Evolutionary conservation across 2,329 filamentous ascomycete species (phyloP), one percentile per base, ranked within the genome.

Genomic region (Sordariomycetes sp.): DNA sequence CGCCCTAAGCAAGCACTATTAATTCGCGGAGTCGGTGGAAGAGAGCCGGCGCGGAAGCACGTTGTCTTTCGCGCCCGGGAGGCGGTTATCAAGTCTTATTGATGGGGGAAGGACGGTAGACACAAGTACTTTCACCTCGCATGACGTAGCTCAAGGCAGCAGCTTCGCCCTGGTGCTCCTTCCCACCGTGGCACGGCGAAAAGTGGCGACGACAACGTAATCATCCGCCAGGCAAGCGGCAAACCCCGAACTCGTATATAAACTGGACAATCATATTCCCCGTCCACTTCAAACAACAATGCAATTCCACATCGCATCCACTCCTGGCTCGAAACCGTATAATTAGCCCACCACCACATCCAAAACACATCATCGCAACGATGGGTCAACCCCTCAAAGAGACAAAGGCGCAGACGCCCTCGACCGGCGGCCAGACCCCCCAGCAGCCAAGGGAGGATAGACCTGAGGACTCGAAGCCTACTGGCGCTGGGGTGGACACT

Each of bases 401-500:
- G 13, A 53, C 17, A n/a, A 34, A 20, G 52, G 10, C 52, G 28
- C 10, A 53, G 32, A 20, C 34, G 1, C 20, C 24, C 32, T 22
- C 51, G 24, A 24, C 24, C n/a, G 17, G 28, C 52, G 52, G 25
- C 17, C 17, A 35, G 20, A 24, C 17, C 34, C 20, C 17, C 54
- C 54, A 50, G 39, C 54, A 55, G 42, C 10, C 24, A 35, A 8
- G 10, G 35, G 10, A 42, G 15, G 35, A 42, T 12, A 25, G 17
- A 7, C 22, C 53, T 24, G 32, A 12, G 36, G n/a, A 28, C 28
- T 52, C 55, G 10, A 32, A 32, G 12, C 55, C 67, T 35, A 71
- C 69, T 2, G 75, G 75, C 28, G 75, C 75, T 2, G 75, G 75
- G 13, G 72, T 69, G n/a, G 68, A 78, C 63, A 76, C 74, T 0